Conservation (phyloP, 805 yeast genomes). For the Metschnikowia baotianmanensis region DNA sequence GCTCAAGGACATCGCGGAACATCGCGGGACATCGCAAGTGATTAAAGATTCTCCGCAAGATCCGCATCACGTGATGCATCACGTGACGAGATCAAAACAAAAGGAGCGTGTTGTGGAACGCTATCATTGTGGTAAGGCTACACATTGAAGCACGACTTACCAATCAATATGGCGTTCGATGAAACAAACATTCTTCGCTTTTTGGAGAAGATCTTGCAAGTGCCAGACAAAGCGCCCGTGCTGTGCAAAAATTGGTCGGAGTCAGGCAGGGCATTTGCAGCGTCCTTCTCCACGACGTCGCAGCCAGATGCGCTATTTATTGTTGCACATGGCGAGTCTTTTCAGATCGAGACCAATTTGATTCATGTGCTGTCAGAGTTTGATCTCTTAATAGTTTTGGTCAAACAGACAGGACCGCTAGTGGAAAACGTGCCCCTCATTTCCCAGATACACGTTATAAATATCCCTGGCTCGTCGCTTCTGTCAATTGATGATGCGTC, state of each 20-base stretch:
- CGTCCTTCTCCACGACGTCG: conserved; percentile 10
- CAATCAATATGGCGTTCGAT: conserved; percentile 4
- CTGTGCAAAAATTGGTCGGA: conserved; percentile 5
- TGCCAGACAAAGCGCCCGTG: background rate
- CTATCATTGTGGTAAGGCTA: background rate
- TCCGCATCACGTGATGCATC: background rate
- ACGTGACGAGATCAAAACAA: conserved; percentile 3
- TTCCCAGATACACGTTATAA: conserved; percentile 17
- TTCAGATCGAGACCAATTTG: conserved; percentile 9
- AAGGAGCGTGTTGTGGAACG: no score
- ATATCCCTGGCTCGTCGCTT: conserved; percentile 15
- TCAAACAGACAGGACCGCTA: conserved; percentile 14
- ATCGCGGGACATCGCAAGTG: background rate
- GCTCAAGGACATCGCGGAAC: background rate
- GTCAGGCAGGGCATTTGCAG: conserved; percentile 2
- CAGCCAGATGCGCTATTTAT: conserved; percentile 17
- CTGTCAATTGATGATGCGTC: no score
- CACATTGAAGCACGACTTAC: background rate
- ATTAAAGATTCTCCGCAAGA: background rate
- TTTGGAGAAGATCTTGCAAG: background rate
- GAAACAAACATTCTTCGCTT: conserved; percentile 2
- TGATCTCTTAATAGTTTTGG: conserved; percentile 11
- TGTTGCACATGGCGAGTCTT: conserved; percentile 3
- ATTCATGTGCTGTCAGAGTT: background rate
- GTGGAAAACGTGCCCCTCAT: conserved; percentile 6